Evolutionary conservation across 768 basidiomycete genomes (phyloP).

Genomic region (Lyophyllum semitale): DNA sequence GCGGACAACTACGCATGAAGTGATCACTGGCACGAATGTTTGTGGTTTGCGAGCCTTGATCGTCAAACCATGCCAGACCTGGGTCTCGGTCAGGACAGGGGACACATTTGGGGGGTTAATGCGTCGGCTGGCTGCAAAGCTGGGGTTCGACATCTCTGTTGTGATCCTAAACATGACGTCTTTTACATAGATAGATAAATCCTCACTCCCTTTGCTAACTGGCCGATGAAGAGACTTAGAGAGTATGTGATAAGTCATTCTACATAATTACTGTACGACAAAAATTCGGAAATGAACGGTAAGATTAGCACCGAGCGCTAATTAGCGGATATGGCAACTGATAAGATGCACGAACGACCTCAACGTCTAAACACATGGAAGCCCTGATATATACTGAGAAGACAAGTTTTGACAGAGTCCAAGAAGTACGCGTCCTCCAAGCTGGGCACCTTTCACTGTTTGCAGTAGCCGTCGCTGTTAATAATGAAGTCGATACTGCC

Average conservation of each 20-base stretch:
- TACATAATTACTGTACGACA: too few relatives aligned
- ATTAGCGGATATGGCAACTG: too few relatives aligned
- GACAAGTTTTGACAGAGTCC: not conserved
- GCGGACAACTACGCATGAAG: conserved; percentile 19
- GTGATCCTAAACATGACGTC: not conserved
- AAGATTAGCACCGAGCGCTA: too few relatives aligned
- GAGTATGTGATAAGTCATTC: too few relatives aligned
- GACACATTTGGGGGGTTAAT: conserved; percentile 25
- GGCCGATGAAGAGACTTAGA: too few relatives aligned
- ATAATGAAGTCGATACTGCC: conserved; percentile 42
- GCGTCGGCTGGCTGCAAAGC: conserved; percentile 26
- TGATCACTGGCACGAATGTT: conserved; percentile 23
- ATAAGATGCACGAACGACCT: too few relatives aligned
- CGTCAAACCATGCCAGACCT: conserved; percentile 29
- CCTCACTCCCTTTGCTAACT: too few relatives aligned
- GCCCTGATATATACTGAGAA: not conserved
- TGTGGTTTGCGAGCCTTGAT: conserved; percentile 27
- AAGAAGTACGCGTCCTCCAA: not conserved
- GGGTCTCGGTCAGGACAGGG: conserved; percentile 26
- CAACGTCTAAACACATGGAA: not conserved
- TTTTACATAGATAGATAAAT: not conserved
- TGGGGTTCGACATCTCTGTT: conserved; percentile 3
- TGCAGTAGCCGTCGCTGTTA: conserved; percentile 45
- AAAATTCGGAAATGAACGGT: too few relatives aligned
- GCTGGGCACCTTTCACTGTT: conserved; percentile 7